phyloP scores from a whole-genome alignment of 495 filamentous ascomycete species.

The Gamarada debralockiae region DNA sequence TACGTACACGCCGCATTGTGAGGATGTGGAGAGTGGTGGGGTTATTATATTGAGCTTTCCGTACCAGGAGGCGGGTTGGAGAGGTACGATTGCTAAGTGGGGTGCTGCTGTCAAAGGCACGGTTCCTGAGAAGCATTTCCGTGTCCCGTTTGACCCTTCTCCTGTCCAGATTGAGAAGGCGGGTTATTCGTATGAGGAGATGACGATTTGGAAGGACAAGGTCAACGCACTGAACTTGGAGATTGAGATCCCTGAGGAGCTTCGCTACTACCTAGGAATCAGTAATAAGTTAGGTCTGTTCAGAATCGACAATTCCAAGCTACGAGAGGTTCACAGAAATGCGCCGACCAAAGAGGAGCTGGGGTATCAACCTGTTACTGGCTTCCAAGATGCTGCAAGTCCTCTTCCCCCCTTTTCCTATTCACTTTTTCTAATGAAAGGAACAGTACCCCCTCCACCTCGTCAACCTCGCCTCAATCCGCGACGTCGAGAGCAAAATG shows the following conservation, averaged over 20 bases:
- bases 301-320: constrained; percentile 56
- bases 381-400: constrained; percentile 78
- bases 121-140: constrained; percentile 49
- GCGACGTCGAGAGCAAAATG: constrained; percentile 56
- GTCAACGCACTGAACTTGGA: constrained; percentile 59
- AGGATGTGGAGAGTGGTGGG: constrained; percentile 49
- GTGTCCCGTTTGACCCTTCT: constrained; percentile 63
- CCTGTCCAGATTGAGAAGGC: constrained; percentile 43
- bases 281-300: constrained; percentile 67
- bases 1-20: constrained; percentile 34
- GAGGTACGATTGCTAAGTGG: constrained; percentile 34
- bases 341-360: constrained; percentile 65
- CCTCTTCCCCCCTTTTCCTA: neutral
- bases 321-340: constrained; percentile 68
- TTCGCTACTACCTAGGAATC: constrained; percentile 58
- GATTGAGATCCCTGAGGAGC: constrained; percentile 41
- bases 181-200: constrained; percentile 55
- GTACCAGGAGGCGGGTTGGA: constrained; percentile 41
- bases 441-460: constrained; percentile 76
- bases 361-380: constrained; percentile 73
- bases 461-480: constrained; percentile 69
- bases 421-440: constrained; percentile 14
- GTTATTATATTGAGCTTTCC: constrained; percentile 60
- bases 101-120: constrained; percentile 42
- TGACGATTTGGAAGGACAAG: constrained; percentile 78